Evolutionary conservation across 257 asterid species (phyloP).

Genomic region (Hygrophila difformis): DNA sequence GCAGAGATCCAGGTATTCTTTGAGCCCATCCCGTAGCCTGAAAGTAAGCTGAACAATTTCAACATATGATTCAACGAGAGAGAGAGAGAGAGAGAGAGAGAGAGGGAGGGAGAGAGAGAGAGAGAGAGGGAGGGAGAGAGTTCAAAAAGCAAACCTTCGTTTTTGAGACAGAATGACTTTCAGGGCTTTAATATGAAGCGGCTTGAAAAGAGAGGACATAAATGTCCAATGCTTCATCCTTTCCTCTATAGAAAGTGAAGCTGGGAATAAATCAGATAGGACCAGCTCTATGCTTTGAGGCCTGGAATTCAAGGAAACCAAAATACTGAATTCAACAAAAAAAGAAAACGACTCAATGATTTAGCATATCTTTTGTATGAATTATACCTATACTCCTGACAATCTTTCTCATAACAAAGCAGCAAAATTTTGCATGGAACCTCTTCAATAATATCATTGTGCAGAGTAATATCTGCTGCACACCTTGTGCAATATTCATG

Average conservation of each 20-base stretch:
- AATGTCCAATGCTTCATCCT: slow-evolving; percentile 63
- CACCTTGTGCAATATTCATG: slow-evolving; percentile 62
- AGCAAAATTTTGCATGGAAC: slow-evolving; percentile 74
- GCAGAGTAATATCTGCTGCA: slow-evolving; percentile 27
- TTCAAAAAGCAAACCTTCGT: slow-evolving; percentile 44
- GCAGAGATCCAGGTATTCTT: slow-evolving; percentile 44
- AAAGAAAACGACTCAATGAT: too few species aligned
- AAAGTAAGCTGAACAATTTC: slow-evolving; percentile 11
- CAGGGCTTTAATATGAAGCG: slow-evolving; percentile 61
- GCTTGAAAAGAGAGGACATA: slow-evolving; percentile 56
- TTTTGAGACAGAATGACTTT: slow-evolving; percentile 61
- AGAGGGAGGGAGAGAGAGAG: slow-evolving; percentile 27
- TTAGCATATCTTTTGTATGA: slow-evolving; percentile 13
- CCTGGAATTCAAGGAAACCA: slow-evolving; percentile 38
- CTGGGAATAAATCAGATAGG: slow-evolving; percentile 70
- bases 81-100: slow-evolving; percentile 37
- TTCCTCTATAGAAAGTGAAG: slow-evolving; percentile 58
- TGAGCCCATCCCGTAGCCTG: slow-evolving; percentile 63
- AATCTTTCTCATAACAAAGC: slow-evolving; percentile 77
- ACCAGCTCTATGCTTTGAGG: slow-evolving; percentile 70
- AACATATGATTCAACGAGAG: slow-evolving; percentile 12
- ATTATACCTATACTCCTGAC: slow-evolving; percentile 73
- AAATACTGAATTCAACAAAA: slow-evolving; percentile 4
- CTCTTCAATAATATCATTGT: slow-evolving; percentile 55
- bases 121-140: slow-evolving; percentile 29